These are phyloP conservation scores for Adansonia madagascariensis DNA, from an alignment of 441 rosid species.

Conservation along the genomic window DNA sequence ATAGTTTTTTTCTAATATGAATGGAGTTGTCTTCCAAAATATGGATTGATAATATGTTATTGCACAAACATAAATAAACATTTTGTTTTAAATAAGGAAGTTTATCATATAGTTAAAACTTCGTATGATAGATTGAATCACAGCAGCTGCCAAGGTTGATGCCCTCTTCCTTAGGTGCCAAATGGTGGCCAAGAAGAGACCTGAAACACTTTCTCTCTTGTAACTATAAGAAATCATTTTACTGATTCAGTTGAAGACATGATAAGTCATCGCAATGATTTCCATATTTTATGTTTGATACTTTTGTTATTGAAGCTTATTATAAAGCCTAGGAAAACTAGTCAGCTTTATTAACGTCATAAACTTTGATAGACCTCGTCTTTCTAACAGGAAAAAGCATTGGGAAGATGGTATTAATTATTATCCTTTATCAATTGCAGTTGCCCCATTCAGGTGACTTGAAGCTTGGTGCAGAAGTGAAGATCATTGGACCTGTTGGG, in stretches of 20 bases:
- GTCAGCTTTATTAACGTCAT: not conserved
- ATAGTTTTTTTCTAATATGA: not conserved
- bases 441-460: conserved; percentile 68
- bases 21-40: not conserved
- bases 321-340: not conserved
- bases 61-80: conserved; percentile 3
- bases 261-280: not conserved
- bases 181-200: not conserved
- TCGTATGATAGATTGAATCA: not conserved
- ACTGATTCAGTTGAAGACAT: not conserved
- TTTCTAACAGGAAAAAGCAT: not conserved
- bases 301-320: not conserved
- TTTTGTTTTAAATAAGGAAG: not conserved
- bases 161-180: not conserved
- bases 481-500: conserved; percentile 86
- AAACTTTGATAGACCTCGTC: not conserved
- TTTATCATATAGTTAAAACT: not conserved
- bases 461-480: conserved; percentile 73
- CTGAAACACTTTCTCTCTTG: not conserved
- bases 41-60: not conserved
- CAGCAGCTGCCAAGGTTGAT: not conserved
- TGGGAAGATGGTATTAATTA: not conserved
- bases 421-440: not conserved
- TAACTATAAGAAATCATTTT: conserved; percentile 1
- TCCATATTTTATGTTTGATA: not conserved